A percentile compares a stretch with the other conserved stretches of the same genome.
Conservation (phyloP, 2,329 filamentous ascomycete species). For the Gaeumannomyces sp. region DNA sequence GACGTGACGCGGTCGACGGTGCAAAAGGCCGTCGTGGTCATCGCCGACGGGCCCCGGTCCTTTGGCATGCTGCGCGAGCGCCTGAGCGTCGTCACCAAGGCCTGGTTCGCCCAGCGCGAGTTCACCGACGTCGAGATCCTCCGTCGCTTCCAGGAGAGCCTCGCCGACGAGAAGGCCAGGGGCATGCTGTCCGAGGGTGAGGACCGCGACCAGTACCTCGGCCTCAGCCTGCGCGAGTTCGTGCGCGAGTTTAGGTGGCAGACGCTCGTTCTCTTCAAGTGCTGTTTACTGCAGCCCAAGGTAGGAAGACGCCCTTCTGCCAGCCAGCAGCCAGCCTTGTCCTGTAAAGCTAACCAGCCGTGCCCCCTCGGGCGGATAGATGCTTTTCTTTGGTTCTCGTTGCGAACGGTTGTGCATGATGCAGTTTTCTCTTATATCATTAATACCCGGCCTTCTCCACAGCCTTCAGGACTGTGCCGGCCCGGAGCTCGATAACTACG, state of each 20-base stretch:
- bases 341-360: slow-evolving; percentile 1
- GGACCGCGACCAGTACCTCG: slow-evolving; percentile 80
- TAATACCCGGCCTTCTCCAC: slow-evolving; percentile 87
- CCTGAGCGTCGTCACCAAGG: slow-evolving; percentile 81
- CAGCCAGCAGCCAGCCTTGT: not conserved
- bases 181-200: slow-evolving; percentile 54
- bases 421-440: slow-evolving; percentile 91
- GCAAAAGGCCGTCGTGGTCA: slow-evolving; percentile 94
- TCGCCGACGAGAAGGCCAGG: slow-evolving; percentile 60
- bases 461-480: slow-evolving; percentile 93
- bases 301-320: slow-evolving; percentile 36
- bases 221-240: slow-evolving; percentile 81
- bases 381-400: slow-evolving; percentile 97
- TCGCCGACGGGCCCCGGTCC: slow-evolving; percentile 82
- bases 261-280: slow-evolving; percentile 90
- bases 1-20: slow-evolving; percentile 97
- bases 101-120: slow-evolving; percentile 93
- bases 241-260: slow-evolving; percentile 94
- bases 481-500: slow-evolving; percentile 82
- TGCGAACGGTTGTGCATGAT: slow-evolving; percentile 97
- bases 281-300: slow-evolving; percentile 89
- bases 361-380: slow-evolving; percentile 45
- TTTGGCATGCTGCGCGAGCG: slow-evolving; percentile 90
- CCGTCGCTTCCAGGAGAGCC: slow-evolving; percentile 81
- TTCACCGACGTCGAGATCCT: slow-evolving; percentile 91